These are phyloP conservation scores for Anthoceros angustus DNA, from an alignment of 225 moss, liverwort and hornwort genomes.

Conservation along the genomic window DNA sequence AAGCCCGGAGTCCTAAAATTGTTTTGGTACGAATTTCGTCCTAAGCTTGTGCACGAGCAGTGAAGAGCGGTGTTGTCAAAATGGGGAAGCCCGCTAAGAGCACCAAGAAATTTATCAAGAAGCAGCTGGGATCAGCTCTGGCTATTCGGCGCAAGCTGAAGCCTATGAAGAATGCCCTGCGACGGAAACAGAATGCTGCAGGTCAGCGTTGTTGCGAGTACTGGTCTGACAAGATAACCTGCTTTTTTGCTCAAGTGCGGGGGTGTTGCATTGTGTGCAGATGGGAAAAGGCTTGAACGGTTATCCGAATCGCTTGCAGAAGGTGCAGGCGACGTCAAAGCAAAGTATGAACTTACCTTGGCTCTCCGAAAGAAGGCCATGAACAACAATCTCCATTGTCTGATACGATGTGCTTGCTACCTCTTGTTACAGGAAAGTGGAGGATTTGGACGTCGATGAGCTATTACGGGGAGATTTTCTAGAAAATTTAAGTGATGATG, in stretches of 20 bases:
- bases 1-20: no score
- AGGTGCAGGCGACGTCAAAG: background rate
- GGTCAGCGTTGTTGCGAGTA: constrained; percentile 11
- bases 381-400: no score
- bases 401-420: background rate
- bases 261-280: background rate
- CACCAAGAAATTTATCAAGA: constrained; percentile 72
- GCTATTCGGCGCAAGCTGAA: constrained; percentile 69
- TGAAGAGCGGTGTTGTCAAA: constrained; percentile 8
- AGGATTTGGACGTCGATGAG: constrained; percentile 56
- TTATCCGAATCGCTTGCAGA: background rate
- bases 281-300: background rate
- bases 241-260: no score
- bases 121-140: constrained; percentile 68
- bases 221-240: no score
- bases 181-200: constrained; percentile 12
- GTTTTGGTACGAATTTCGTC: no score
- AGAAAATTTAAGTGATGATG: constrained; percentile 31
- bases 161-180: constrained; percentile 77
- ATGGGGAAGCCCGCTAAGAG: constrained; percentile 62
- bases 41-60: no score
- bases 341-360: background rate
- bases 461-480: constrained; percentile 48
- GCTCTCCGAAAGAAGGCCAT: background rate
- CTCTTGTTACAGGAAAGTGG: constrained; percentile 33